Percentiles rank a stretch among this genome's conserved stretches.
These are phyloP conservation scores for Erysiphe neolycopersici DNA, from an alignment of 2,329 filamentous ascomycete species.

Conservation along the genomic window DNA sequence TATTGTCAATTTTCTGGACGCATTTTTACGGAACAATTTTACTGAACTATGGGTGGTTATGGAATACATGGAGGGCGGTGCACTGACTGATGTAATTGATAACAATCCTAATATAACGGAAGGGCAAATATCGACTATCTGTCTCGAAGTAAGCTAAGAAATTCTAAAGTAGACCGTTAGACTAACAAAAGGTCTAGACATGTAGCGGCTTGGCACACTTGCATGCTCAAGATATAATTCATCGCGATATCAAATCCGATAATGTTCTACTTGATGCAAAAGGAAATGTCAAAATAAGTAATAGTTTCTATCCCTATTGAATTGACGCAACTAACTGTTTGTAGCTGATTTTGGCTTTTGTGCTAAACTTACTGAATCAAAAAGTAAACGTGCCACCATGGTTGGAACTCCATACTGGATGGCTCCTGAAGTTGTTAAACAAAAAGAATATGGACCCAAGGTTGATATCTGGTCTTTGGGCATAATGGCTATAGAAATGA, in stretches of 20 bases:
- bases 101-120: conserved; percentile 87
- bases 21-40: conserved; percentile 84
- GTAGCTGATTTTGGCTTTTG: conserved; percentile 98
- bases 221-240: conserved; percentile 89
- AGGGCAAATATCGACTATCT: conserved; percentile 94
- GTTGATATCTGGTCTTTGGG: conserved; percentile 97
- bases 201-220: conserved; percentile 87
- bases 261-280: conserved; percentile 86
- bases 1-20: conserved; percentile 96
- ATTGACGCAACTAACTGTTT: conserved; percentile 13
- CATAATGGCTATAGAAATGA: conserved; percentile 99
- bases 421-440: conserved; percentile 97
- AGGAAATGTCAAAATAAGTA: conserved; percentile 94
- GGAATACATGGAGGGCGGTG: conserved; percentile 99
- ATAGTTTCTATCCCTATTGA: conserved; percentile 16
- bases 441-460: conserved; percentile 95
- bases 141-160: conserved; percentile 47
- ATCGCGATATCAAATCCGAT: conserved; percentile 98
- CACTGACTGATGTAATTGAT: conserved; percentile 93
- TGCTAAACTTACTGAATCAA: conserved; percentile 89
- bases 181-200: conserved; percentile 32
- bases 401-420: conserved; percentile 99
- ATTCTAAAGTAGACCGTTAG: not conserved
- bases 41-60: conserved; percentile 98
- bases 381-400: conserved; percentile 96